Percentiles rank a stretch among this genome's conserved stretches.
Conservation (phyloP, 306 rosid species). For the Malus sylvestris region DNA sequence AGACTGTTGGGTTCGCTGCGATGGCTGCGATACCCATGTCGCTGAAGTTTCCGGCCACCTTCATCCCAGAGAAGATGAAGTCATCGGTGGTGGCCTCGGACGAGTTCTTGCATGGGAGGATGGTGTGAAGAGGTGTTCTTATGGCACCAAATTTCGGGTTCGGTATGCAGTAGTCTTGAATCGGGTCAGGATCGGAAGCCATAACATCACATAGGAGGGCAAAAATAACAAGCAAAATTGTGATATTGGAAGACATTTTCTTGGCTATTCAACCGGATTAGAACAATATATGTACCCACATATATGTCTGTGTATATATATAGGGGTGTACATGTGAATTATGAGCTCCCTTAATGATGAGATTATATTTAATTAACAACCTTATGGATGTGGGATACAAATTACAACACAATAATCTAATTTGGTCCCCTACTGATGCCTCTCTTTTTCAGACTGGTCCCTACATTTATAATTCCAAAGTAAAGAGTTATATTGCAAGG, state of each 20-base stretch:
- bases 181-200: constrained; percentile 88
- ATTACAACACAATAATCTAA: constrained; percentile 12
- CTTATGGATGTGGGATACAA: constrained; percentile 13
- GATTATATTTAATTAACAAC: background rate
- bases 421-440: constrained; percentile 23
- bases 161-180: constrained; percentile 89
- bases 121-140: constrained; percentile 22
- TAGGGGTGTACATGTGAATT: constrained; percentile 9
- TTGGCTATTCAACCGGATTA: background rate
- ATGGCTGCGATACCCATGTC: constrained; percentile 50
- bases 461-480: background rate
- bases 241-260: constrained; percentile 37
- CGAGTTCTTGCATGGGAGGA: constrained; percentile 72
- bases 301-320: background rate
- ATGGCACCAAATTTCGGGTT: constrained; percentile 35
- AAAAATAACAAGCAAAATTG: constrained; percentile 22
- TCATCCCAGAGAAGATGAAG: constrained; percentile 58
- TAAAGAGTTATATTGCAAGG: background rate
- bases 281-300: background rate
- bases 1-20: constrained; percentile 44
- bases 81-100: constrained; percentile 56
- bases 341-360: background rate
- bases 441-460: background rate
- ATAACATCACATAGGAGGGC: constrained; percentile 15
- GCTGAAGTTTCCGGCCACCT: constrained; percentile 51